Evolutionary conservation across 148 eudicot species (phyloP).

Genomic region (Heliamphora exappendiculata): DNA sequence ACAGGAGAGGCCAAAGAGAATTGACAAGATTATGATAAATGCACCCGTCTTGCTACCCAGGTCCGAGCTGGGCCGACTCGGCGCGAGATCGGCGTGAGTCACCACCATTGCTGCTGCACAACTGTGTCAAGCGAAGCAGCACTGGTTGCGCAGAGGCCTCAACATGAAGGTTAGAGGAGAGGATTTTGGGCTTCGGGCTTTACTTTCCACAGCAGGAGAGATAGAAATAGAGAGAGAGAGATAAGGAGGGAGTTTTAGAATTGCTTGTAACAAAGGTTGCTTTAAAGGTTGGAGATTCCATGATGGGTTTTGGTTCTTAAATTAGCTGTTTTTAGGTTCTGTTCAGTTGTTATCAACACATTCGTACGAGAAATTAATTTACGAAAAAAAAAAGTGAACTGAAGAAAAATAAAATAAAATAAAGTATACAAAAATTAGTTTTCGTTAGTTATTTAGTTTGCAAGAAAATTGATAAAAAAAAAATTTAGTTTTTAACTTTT

Average conservation of each 20-base stretch:
- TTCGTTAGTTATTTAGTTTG: no score
- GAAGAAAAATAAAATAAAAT: no score
- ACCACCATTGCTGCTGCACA: slow-evolving; percentile 31
- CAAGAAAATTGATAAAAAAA: no score
- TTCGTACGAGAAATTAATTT: no score
- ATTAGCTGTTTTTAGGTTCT: slow-evolving; percentile 11
- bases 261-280: slow-evolving; percentile 97
- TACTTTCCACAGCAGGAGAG: slow-evolving; percentile 3
- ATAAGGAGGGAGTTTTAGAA: slow-evolving; percentile 29
- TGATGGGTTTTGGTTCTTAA: neutral
- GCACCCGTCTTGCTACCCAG: slow-evolving; percentile 39
- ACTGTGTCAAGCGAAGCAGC: neutral
- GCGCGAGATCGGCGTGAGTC: slow-evolving; percentile 54
- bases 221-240: no score
- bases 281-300: slow-evolving; percentile 70
- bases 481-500: no score
- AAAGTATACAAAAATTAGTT: no score
- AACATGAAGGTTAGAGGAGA: slow-evolving; percentile 7
- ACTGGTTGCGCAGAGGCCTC: neutral
- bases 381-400: neutral
- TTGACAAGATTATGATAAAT: slow-evolving; percentile 22
- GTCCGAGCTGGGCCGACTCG: slow-evolving; percentile 20
- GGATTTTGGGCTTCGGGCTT: neutral
- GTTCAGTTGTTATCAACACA: no score
- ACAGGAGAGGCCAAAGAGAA: slow-evolving; percentile 39